Percentiles rank a stretch among this genome's conserved stretches.
Evolutionary conservation across 257 asterid genomes (phyloP).

Genomic region (Sherardia arvensis): DNA sequence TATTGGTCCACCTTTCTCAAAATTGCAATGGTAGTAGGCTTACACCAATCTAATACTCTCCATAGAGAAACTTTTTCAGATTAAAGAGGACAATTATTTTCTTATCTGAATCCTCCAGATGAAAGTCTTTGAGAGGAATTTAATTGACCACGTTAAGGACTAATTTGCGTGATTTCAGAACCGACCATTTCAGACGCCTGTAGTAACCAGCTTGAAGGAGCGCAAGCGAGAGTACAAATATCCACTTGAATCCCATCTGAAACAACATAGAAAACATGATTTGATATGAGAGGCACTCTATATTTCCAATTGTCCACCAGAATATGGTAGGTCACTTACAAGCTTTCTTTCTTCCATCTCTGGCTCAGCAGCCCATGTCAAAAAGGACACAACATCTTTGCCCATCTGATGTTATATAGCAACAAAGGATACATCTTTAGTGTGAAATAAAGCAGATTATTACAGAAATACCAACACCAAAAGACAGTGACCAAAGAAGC

Average conservation of each 20-base stretch:
- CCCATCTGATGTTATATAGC: conserved; percentile 51
- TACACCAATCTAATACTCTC: not conserved
- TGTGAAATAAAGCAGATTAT: not conserved
- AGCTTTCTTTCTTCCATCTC: conserved; percentile 88
- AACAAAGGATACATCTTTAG: conserved; percentile 1
- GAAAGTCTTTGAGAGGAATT: not conserved
- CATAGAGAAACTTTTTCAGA: not conserved
- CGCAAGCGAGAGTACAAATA: conserved; percentile 62
- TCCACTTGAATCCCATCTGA: conserved; percentile 92
- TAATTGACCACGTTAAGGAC: conserved; percentile 73
- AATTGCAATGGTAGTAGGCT: conserved; percentile 1
- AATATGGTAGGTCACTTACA: conserved; percentile 23
- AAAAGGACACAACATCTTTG: conserved; percentile 59
- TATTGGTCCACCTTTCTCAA: conserved; percentile 3
- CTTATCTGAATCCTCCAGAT: conserved; percentile 6
- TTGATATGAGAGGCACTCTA: not conserved
- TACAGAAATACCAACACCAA: not conserved
- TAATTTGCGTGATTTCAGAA: conserved; percentile 64
- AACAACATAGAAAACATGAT: not conserved
- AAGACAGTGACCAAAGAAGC: not conserved
- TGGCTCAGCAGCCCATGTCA: conserved; percentile 82
- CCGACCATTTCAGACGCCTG: conserved; percentile 73
- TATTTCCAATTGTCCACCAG: not conserved
- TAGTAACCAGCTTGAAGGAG: conserved; percentile 75
- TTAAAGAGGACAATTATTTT: conserved; percentile 9